These are phyloP conservation scores for Helotiales sp. DNA, from an alignment of 2,329 filamentous ascomycete species.

Conservation along the genomic window DNA sequence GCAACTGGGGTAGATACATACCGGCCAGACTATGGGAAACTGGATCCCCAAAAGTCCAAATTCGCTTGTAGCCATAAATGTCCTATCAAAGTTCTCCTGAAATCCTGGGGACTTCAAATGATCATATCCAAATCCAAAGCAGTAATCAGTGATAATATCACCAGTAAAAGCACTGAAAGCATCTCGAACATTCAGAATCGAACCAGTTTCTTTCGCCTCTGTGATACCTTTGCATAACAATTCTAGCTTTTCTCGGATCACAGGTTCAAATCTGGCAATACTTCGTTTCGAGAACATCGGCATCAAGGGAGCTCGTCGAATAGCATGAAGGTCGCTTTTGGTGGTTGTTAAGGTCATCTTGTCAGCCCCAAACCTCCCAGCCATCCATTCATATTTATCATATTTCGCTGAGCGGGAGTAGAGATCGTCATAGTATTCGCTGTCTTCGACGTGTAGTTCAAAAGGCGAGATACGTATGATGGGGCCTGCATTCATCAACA, in stretches of 20 bases:
- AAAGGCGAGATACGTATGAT: conserved; percentile 32
- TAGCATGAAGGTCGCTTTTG: conserved; percentile 16
- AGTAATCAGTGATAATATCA: not conserved
- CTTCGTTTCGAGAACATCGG: conserved; percentile 17
- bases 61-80: not conserved
- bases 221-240: conserved; percentile 3
- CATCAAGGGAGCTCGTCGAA: conserved; percentile 16
- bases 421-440: conserved; percentile 26
- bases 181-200: not conserved
- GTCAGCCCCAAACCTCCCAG: conserved; percentile 4
- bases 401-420: conserved; percentile 14
- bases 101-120: not conserved
- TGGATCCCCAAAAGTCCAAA: not conserved
- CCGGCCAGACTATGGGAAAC: not conserved
- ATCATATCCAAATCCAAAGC: not conserved
- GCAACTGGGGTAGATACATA: not conserved
- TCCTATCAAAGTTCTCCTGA: not conserved
- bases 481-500: conserved; percentile 20
- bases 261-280: conserved; percentile 9
- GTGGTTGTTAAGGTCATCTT: conserved; percentile 11
- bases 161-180: not conserved
- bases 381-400: conserved; percentile 11
- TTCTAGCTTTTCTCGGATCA: conserved; percentile 14
- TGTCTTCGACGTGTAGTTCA: conserved; percentile 32
- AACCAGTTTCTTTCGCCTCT: not conserved